Conservation (phyloP, 2,329 filamentous ascomycete species). For the Colletotrichum musicola region DNA sequence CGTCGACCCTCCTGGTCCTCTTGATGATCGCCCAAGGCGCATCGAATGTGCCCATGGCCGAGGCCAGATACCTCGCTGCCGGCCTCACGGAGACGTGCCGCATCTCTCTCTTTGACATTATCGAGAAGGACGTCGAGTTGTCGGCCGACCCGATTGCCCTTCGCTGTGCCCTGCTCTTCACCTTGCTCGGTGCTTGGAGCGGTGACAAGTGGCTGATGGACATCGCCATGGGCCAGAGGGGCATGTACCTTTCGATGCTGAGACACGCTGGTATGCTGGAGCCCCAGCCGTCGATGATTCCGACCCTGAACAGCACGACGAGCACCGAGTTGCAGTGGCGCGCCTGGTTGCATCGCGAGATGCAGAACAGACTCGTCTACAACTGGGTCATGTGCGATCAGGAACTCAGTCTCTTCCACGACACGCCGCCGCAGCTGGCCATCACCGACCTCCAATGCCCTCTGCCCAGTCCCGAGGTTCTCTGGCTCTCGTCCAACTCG, state of each 20-base stretch:
- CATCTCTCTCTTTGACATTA: constrained; percentile 78
- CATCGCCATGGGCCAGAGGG: constrained; percentile 79
- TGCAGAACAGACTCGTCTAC: constrained; percentile 76
- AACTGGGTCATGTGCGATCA: constrained; percentile 83
- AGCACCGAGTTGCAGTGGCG: constrained; percentile 68
- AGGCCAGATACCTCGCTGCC: constrained; percentile 74
- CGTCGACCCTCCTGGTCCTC: constrained; percentile 74
- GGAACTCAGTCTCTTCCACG: constrained; percentile 76
- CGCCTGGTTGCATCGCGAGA: constrained; percentile 75
- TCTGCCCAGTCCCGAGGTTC: constrained; percentile 70
- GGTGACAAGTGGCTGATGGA: constrained; percentile 85
- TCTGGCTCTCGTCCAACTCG: constrained; percentile 73
- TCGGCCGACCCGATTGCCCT: constrained; percentile 74
- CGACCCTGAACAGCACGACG: constrained; percentile 56
- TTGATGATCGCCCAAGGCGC: constrained; percentile 81
- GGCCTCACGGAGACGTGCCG: constrained; percentile 78
- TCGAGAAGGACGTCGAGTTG: constrained; percentile 78
- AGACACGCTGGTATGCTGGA: constrained; percentile 77
- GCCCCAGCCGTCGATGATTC: constrained; percentile 58
- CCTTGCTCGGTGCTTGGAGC: constrained; percentile 77
- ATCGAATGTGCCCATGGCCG: constrained; percentile 72
- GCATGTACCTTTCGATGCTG: constrained; percentile 81
- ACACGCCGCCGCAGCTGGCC: constrained; percentile 72
- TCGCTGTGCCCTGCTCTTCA: constrained; percentile 76
- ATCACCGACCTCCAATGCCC: constrained; percentile 75